Base-by-base conservation (phyloP, 768 basidiomycete genomes). In the Termitomyces sp. region DNA sequence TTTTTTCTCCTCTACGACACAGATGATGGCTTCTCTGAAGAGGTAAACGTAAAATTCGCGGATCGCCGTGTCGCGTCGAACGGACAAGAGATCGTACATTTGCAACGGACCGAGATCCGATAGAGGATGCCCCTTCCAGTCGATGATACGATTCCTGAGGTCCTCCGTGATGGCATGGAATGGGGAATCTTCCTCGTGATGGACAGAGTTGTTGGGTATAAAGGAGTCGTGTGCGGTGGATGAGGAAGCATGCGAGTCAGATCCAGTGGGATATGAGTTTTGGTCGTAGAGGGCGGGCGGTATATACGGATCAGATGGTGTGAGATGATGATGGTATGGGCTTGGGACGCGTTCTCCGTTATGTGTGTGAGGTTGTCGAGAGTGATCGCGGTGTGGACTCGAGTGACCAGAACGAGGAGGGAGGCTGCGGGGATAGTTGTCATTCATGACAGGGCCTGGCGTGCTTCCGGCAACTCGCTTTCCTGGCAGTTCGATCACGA, bases 11-110 rank as follows among this genome's bases (percentile, higher is more conserved):
- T 98, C 95, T 20, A 90, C 83, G n/a, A 98, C 94, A 70, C 97
- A 99, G 59, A 99, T 94, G 62, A 99, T 91, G 10, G 97, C 97
- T 71, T 98, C 94, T 67, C 88, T 89, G 83, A 98, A 99, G 27
- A 99, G 82, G 74, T 98, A 98, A 59, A 97, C 93, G 68, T 87
- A 91, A 72, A 98, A 98, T 70, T 97, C 95, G 55, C 94, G 85
- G 20, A 95, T 88, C 59, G 93, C 88, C 10, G 87, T 76, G 63
- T 96, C 96, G 49, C 95, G 86, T 51, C 94, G 84, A 43, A 98
- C 94, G 49, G 85, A 87, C 27, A 98, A 75, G 46, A 94, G 78
- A 72, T 97, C 96, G 70, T 92, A 97, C 83, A 97, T 92, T 64
- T 90, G 90, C 46, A 97, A 77, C 1, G 86, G 81, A 7, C 96